Evolutionary conservation across 768 basidiomycete genomes (phyloP).

Genomic region (Lepiota venenata): DNA sequence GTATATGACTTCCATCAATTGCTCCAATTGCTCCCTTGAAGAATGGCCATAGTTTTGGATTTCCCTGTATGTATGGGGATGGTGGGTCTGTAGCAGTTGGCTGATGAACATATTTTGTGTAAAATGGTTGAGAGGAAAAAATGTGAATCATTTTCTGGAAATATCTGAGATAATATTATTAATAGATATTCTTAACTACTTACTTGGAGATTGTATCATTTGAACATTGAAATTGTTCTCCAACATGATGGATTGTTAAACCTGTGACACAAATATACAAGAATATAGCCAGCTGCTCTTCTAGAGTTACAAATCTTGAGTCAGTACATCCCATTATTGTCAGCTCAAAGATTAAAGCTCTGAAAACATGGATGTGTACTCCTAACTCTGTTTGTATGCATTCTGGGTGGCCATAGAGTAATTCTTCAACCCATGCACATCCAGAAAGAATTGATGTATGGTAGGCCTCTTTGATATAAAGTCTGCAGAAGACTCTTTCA

Average conservation of each 20-base stretch:
- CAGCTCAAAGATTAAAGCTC: background rate
- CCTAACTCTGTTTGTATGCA: background rate
- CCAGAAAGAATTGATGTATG: slow-evolving; percentile 11
- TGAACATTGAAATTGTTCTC: too few species aligned
- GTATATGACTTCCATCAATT: slow-evolving; percentile 27
- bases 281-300: slow-evolving; percentile 23
- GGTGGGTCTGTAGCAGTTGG: slow-evolving; percentile 6
- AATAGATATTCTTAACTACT: too few species aligned
- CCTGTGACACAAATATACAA: slow-evolving; percentile 21
- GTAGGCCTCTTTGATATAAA: too few species aligned
- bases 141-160: slow-evolving; percentile 16
- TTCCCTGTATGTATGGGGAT: slow-evolving; percentile 15
- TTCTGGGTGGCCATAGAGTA: slow-evolving; percentile 3
- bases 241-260: slow-evolving; percentile 13
- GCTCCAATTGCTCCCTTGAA: slow-evolving; percentile 28
- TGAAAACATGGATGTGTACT: background rate
- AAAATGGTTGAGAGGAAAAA: slow-evolving; percentile 11
- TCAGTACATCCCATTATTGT: background rate
- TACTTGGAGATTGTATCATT: too few species aligned
- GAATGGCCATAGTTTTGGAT: slow-evolving; percentile 28
- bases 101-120: slow-evolving; percentile 14
- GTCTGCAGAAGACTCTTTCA: too few species aligned
- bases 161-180: too few species aligned
- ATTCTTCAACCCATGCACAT: slow-evolving; percentile 3
- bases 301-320: slow-evolving; percentile 2